Evolutionary conservation across 768 basidiomycete species (phyloP).

Genomic region (Boletellus emodensis): DNA sequence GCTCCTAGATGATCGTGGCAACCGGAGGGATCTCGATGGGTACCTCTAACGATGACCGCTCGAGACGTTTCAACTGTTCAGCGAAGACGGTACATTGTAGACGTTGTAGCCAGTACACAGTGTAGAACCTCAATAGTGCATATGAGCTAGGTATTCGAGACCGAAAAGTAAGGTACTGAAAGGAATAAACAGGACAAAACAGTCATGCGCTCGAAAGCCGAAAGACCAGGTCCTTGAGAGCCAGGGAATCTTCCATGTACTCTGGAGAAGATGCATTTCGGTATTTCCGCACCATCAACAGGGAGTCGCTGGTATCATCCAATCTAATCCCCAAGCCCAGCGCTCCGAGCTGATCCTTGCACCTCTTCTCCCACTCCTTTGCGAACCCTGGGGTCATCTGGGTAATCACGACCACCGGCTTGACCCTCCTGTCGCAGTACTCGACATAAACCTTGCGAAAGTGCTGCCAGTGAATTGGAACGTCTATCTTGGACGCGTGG

Average conservation of each 20-base stretch:
- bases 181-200: neutral
- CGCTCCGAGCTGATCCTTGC: constrained; percentile 12
- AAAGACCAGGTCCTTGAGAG: constrained; percentile 17
- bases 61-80: neutral
- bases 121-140: neutral
- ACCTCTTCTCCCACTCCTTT: constrained; percentile 17
- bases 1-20: neutral
- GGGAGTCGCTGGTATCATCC: neutral
- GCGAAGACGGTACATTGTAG: neutral
- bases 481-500: constrained; percentile 27
- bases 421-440: constrained; percentile 23
- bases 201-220: constrained; percentile 10
- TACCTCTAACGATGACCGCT: neutral
- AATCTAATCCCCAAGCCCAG: constrained; percentile 8
- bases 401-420: constrained; percentile 24
- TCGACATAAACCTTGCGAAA: constrained; percentile 26
- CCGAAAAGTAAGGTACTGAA: neutral
- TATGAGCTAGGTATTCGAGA: neutral
- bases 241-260: constrained; percentile 15
- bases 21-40: neutral
- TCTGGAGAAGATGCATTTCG: constrained; percentile 14
- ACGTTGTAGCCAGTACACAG: neutral
- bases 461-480: constrained; percentile 24
- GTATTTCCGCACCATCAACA: constrained; percentile 18
- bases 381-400: constrained; percentile 19